These are phyloP conservation scores for Leucosporidium scottii DNA, from an alignment of 768 basidiomycete species.

Conservation along the genomic window DNA sequence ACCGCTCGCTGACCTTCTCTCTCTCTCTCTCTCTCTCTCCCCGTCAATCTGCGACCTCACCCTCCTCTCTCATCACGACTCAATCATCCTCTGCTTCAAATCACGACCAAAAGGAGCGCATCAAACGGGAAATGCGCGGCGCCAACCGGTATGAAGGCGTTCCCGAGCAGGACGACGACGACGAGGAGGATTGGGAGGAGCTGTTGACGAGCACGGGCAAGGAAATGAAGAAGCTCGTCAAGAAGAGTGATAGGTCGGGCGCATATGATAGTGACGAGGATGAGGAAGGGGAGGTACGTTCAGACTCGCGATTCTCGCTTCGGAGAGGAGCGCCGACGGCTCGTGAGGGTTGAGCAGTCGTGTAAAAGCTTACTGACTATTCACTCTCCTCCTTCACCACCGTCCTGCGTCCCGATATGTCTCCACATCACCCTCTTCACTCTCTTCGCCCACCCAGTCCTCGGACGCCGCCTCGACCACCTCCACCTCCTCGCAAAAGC, in stretches of 20 bases:
- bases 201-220: constrained; percentile 60
- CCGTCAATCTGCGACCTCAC: no score
- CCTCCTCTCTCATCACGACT: no score
- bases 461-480: constrained; percentile 21
- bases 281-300: constrained; percentile 45
- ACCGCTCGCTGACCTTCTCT: no score
- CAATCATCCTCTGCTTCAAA: no score
- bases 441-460: constrained; percentile 33
- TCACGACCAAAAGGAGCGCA: constrained; percentile 18
- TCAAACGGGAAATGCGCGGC: constrained; percentile 31
- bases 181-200: constrained; percentile 46
- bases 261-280: constrained; percentile 64
- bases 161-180: constrained; percentile 49
- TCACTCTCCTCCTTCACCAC: neutral
- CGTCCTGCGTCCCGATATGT: neutral
- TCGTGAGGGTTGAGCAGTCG: no score
- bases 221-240: constrained; percentile 77
- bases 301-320: no score
- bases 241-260: constrained; percentile 69
- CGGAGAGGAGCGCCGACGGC: no score
- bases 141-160: constrained; percentile 24
- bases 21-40: no score
- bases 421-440: constrained; percentile 15
- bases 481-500: neutral
- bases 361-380: constrained; percentile 14